Base-by-base conservation (phyloP, 352 stramenopile species). In the Phytophthora fragariae region DNA sequence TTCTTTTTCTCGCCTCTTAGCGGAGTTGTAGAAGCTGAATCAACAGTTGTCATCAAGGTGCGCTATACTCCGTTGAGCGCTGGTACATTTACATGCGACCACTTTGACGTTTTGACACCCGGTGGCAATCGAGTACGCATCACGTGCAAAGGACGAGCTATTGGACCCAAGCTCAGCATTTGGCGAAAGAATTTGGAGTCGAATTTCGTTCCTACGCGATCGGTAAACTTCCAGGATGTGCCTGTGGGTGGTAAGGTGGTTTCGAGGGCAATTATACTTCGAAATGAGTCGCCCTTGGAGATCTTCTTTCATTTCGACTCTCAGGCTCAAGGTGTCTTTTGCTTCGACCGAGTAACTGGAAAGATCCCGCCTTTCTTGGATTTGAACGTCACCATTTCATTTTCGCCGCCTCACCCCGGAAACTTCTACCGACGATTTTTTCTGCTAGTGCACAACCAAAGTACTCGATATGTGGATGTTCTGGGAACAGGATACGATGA, bases 341-440 rank as follows among this genome's bases (percentile, higher is more conserved):
- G 77, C n/a, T 97, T 98, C 55, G 86, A 90, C 70, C 80, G 79
- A 29, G 72, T 91, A 27, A 86, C 80, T 21, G 96, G 94, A 7
- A 81, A 77, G 7, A 93, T 99, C 24, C 80, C 94, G 24, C 83
- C 92, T 8, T 80, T 93, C 19, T 72, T 95, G 31, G 91, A 97
- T 14, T 52, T 80, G 12, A 89, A 89, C 37, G 78, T 98, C 46
- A 97, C 85, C 1, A 79, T 99, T 19, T 86, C 74, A 5, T 98
- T 99, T 68, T 82, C 91, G 10, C 81, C 78, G 5, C 60, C 72
- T n/a, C 83, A 83, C 17, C 50, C 90, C 1, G 92, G 88, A 17
- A 98, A 98, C 60, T 98, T 97, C 79, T 98, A 98, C 70, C 83
- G 92, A 0, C 80, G 94, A 1, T 80, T 98, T 56, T 98, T 97